Evolutionary conservation across 2,329 filamentous ascomycete genomes (phyloP).

Genomic region (Colletotrichum melonis): DNA sequence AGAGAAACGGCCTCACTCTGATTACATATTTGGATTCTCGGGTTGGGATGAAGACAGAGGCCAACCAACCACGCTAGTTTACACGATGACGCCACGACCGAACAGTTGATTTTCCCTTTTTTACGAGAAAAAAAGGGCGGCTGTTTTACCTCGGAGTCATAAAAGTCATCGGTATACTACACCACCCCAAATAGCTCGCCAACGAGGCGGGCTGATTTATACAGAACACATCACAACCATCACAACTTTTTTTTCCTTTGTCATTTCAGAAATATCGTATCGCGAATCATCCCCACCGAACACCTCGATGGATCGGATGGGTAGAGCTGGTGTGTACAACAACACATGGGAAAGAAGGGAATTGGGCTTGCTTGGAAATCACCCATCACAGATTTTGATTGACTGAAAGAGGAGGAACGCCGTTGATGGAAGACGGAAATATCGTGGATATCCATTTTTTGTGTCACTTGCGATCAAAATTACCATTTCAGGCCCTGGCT

Average conservation of each 20-base stretch:
- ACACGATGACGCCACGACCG: constrained; percentile 14
- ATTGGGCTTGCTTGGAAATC: background rate
- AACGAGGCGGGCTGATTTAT: background rate
- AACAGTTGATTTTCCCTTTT: background rate
- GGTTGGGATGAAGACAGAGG: constrained; percentile 27
- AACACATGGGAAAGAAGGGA: background rate
- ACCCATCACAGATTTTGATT: background rate
- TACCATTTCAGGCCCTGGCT: constrained; percentile 8
- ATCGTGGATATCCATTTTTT: constrained; percentile 14
- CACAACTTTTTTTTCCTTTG: constrained; percentile 35
- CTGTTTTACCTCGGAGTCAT: constrained; percentile 7
- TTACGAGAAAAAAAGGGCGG: background rate
- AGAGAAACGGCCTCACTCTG: constrained; percentile 29
- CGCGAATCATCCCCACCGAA: constrained; percentile 2
- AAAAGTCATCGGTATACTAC: constrained; percentile 23
- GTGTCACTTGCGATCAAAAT: no score
- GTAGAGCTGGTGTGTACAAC: constrained; percentile 4
- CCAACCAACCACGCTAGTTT: constrained; percentile 29
- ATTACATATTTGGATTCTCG: constrained; percentile 25
- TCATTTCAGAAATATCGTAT: background rate
- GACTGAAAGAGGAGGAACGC: constrained; percentile 2
- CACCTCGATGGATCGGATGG: background rate
- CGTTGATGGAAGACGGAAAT: constrained; percentile 11
- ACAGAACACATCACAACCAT: background rate
- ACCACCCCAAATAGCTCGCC: background rate